Conservation (phyloP, 2,329 filamentous ascomycete genomes). For the Colletotrichum costaricense region DNA sequence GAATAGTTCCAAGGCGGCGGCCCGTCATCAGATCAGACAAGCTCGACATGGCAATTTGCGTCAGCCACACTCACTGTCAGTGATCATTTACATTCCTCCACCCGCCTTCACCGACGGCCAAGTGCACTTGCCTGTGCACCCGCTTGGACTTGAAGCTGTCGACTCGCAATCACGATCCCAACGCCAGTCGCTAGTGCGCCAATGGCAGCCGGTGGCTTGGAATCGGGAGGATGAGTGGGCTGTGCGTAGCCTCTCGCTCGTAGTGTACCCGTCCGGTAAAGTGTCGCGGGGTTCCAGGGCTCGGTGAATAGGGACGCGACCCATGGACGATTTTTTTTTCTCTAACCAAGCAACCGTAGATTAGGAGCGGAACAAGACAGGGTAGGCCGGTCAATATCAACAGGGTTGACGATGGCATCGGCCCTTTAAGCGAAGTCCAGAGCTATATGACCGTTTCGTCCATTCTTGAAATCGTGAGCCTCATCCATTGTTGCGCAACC, state of each 20-base stretch:
- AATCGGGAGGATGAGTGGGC: constrained; percentile 21
- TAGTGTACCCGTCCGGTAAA: constrained; percentile 6
- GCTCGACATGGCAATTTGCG: constrained; percentile 7
- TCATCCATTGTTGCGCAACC: constrained; percentile 6
- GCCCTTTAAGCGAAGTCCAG: constrained; percentile 17
- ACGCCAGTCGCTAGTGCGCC: constrained; percentile 21
- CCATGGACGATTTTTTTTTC: constrained; percentile 8
- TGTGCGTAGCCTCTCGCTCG: constrained; percentile 1
- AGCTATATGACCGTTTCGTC: constrained; percentile 6
- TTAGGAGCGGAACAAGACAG: constrained; percentile 27
- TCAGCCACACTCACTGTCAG: constrained; percentile 20
- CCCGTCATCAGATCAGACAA: constrained; percentile 6
- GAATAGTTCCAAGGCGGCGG: neutral
- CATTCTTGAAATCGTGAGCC: neutral
- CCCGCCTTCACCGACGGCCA: constrained; percentile 15
- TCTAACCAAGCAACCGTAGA: constrained; percentile 32
- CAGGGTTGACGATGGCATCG: constrained; percentile 33
- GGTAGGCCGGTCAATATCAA: constrained; percentile 19
- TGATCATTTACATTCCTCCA: constrained; percentile 1
- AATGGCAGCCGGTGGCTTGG: constrained; percentile 20
- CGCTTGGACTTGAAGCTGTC: constrained; percentile 26
- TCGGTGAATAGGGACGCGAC: constrained; percentile 12
- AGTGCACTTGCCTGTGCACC: constrained; percentile 22
- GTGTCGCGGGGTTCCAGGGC: constrained; percentile 28
- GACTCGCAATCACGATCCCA: constrained; percentile 1